Percentiles rank a stretch among this genome's conserved stretches.
These are phyloP conservation scores for Geotrichum citri-aurantii DNA, from an alignment of 1,139 yeast species.

Conservation along the genomic window DNA sequence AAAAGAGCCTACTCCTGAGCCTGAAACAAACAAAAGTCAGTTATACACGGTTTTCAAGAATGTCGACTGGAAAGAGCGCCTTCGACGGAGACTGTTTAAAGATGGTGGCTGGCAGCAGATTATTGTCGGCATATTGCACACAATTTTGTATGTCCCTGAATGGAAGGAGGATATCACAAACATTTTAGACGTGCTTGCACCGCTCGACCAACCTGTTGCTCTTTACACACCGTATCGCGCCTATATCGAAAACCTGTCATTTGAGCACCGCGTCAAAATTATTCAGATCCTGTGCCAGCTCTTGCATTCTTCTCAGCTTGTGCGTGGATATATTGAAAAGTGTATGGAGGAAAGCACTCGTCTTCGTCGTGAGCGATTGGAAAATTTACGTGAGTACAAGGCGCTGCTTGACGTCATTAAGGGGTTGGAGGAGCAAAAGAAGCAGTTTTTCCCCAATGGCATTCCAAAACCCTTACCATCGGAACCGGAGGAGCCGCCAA, in stretches of 20 bases:
- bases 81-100: constrained; percentile 65
- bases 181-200: constrained; percentile 52
- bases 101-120: constrained; percentile 86
- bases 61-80: constrained; percentile 68
- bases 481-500: constrained; percentile 7
- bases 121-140: constrained; percentile 59
- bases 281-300: constrained; percentile 54
- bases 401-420: constrained; percentile 44
- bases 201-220: constrained; percentile 47
- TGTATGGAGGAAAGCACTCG: constrained; percentile 60
- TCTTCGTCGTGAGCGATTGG: constrained; percentile 63
- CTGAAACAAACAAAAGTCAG: constrained; percentile 44
- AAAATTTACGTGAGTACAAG: constrained; percentile 59
- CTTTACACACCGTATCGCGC: constrained; percentile 45
- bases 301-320: constrained; percentile 51
- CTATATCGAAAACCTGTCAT: constrained; percentile 34
- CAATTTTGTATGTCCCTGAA: constrained; percentile 52
- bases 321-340: constrained; percentile 61
- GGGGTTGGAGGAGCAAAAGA: constrained; percentile 34
- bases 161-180: constrained; percentile 45
- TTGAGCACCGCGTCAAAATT: constrained; percentile 47
- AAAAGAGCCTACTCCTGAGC: constrained; percentile 23
- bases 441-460: constrained; percentile 24
- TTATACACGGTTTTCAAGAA: constrained; percentile 56
- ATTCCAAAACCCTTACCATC: constrained; percentile 17